A percentile compares a stretch with the other conserved stretches of the same genome.
These are phyloP conservation scores for Urtica urens DNA, from an alignment of 306 rosid genomes.

Conservation along the genomic window DNA sequence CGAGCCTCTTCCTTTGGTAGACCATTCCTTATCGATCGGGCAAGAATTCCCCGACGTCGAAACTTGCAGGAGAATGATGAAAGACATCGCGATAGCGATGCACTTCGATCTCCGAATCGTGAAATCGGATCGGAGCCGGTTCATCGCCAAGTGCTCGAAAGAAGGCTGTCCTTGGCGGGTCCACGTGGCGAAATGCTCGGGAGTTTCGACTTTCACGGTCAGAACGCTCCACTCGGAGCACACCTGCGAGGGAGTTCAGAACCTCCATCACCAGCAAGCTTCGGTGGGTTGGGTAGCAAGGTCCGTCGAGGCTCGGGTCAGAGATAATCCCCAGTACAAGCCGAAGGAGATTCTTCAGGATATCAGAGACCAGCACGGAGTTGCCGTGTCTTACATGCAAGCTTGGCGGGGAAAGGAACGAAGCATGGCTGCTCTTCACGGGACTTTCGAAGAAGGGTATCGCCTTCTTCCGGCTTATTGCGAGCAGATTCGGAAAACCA, in stretches of 20 bases:
- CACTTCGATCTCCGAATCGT: constrained; percentile 97
- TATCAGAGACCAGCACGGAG: constrained; percentile 96
- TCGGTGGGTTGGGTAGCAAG: constrained; percentile 99
- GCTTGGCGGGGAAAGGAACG: constrained; percentile 99
- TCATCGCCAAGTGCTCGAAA: constrained; percentile 97
- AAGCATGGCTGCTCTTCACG: constrained; percentile 99
- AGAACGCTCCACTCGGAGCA: constrained; percentile 88
- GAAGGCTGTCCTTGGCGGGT: constrained; percentile 99
- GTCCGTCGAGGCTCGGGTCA: constrained; percentile 84
- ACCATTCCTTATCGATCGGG: constrained; percentile 58
- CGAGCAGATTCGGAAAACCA: constrained; percentile 78
- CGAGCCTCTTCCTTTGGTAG: constrained; percentile 15
- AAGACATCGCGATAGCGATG: constrained; percentile 89
- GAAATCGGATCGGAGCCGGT: constrained; percentile 96
- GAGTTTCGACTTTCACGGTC: constrained; percentile 84
- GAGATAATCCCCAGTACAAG: constrained; percentile 92
- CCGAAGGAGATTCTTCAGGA: constrained; percentile 93
- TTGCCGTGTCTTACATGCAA: constrained; percentile 99
- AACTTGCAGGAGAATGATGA: constrained; percentile 88
- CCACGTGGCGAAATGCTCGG: constrained; percentile 96
- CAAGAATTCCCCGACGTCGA: constrained; percentile 97
- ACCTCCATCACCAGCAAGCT: constrained; percentile 98
- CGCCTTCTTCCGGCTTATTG: constrained; percentile 87
- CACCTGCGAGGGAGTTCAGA: constrained; percentile 90
- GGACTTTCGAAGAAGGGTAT: constrained; percentile 95